Evolutionary conservation across 352 stramenopile species (phyloP).

Genomic region (Globisporangium radiosum): DNA sequence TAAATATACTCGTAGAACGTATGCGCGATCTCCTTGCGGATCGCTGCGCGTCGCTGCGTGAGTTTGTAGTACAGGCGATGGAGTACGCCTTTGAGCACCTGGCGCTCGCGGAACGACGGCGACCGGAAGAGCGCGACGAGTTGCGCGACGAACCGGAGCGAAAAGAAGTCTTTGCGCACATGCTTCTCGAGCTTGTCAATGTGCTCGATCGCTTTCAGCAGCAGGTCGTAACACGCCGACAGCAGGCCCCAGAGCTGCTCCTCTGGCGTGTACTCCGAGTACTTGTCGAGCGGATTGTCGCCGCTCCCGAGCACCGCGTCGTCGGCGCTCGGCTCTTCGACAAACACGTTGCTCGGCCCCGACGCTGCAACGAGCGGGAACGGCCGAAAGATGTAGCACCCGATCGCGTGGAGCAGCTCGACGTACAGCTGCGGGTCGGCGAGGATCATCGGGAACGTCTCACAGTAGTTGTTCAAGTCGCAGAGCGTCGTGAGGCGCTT

Average conservation of each 20-base stretch:
- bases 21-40: slow-evolving; percentile 85
- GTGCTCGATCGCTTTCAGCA: slow-evolving; percentile 82
- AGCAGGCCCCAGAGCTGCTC: slow-evolving; percentile 80
- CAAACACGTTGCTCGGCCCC: slow-evolving; percentile 72
- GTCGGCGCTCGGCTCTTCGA: slow-evolving; percentile 70
- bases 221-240: slow-evolving; percentile 72
- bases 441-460: slow-evolving; percentile 75
- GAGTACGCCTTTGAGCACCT: slow-evolving; percentile 82
- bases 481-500: slow-evolving; percentile 76
- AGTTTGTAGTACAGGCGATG: slow-evolving; percentile 89
- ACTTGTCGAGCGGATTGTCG: slow-evolving; percentile 78
- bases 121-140: slow-evolving; percentile 84
- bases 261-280: slow-evolving; percentile 78
- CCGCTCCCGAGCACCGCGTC: slow-evolving; percentile 26
- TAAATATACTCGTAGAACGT: slow-evolving; percentile 92
- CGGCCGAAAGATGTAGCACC: slow-evolving; percentile 77
- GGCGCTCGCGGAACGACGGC: slow-evolving; percentile 81
- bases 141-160: slow-evolving; percentile 71
- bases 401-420: slow-evolving; percentile 74
- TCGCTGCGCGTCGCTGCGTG: slow-evolving; percentile 79
- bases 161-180: slow-evolving; percentile 82
- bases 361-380: slow-evolving; percentile 44
- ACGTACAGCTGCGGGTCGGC: slow-evolving; percentile 76
- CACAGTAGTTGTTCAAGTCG: slow-evolving; percentile 83
- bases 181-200: slow-evolving; percentile 88